Evolutionary conservation across 2,329 filamentous ascomycete genomes (phyloP), one percentile per base, ranked within the genome.

Genomic region (Ascochyta rabiei): DNA sequence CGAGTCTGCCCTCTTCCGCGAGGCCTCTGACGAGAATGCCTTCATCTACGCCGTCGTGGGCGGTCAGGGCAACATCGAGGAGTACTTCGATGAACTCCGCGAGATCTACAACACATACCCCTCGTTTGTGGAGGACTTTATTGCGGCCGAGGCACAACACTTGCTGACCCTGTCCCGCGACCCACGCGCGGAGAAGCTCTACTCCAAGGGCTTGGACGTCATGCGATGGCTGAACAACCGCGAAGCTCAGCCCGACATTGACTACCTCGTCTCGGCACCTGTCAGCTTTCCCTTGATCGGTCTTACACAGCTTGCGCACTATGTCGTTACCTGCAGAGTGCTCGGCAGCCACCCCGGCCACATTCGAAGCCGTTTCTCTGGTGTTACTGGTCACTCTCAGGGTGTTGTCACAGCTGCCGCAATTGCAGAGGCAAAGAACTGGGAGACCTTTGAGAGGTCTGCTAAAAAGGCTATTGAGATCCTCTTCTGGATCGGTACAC

Each of bases 51-150:
- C 88, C 62, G 92, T 99, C 59, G 96, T 98, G 65, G 95, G 95
- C 56, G 95, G 95, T 6, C 95, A 99, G 76, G 95, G 95, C 67
- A 99, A 99, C 77, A 98, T 99, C 61, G 93, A 99, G 78, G 96
- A 99, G 79, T 99, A 99, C 79, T 99, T 99, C 70, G 93, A 99
- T 66, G 95, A 99, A 80, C 85, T 99, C 59, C 88, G 95, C 52
- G 89, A 96, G 75, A 85, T 98, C 54, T 93, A 93, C 80, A 87
- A 83, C 68, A 96, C 93, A 56, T 99, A 99, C 78, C 89, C 90
- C 12, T 89, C 89, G 24, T 96, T 99, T 64, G 86, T 97, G 5
- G 89, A 91, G 64, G 91, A 96, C 62, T 86, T 98, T 61, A 84
- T 99, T 70, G 83, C 84, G 24, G 84, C 87, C 21, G 88, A 92